Evolutionary conservation across 371 early-diverging fungal species (phyloP).

Genomic region (Mortierella sp.): DNA sequence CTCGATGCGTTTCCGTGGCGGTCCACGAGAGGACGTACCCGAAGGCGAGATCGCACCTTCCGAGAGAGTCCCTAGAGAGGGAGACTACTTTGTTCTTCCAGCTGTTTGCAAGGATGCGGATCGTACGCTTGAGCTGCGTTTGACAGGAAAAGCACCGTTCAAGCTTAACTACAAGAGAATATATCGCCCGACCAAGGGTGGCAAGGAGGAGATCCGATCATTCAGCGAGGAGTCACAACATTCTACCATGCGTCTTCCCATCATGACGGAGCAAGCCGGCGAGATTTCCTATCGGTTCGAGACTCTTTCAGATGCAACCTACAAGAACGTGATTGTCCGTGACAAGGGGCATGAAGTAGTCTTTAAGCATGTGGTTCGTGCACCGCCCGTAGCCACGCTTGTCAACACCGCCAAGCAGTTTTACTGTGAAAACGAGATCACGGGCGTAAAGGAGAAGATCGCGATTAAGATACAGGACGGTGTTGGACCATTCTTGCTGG

Average conservation of each 20-base stretch:
- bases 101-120: constrained; percentile 42
- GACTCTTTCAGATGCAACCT: constrained; percentile 32
- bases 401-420: constrained; percentile 32
- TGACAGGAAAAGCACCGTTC: constrained; percentile 48
- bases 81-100: constrained; percentile 25
- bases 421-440: constrained; percentile 42
- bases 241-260: constrained; percentile 44
- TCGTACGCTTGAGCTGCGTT: constrained; percentile 35
- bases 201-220: not conserved
- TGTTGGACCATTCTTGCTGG: constrained; percentile 32
- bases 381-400: constrained; percentile 31
- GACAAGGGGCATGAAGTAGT: constrained; percentile 29
- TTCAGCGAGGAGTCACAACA: constrained; percentile 20
- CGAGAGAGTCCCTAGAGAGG: constrained; percentile 29
- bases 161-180: constrained; percentile 25
- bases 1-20: constrained; percentile 50
- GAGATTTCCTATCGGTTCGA: constrained; percentile 22
- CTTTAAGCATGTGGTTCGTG: constrained; percentile 32
- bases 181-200: constrained; percentile 19
- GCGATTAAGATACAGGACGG: constrained; percentile 43
- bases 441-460: constrained; percentile 38
- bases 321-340: constrained; percentile 29
- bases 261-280: constrained; percentile 31
- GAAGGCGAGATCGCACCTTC: constrained; percentile 48
- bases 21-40: constrained; percentile 36